Conservation (phyloP, 2,329 filamentous ascomycete species). For the Cytospora chrysosperma region DNA sequence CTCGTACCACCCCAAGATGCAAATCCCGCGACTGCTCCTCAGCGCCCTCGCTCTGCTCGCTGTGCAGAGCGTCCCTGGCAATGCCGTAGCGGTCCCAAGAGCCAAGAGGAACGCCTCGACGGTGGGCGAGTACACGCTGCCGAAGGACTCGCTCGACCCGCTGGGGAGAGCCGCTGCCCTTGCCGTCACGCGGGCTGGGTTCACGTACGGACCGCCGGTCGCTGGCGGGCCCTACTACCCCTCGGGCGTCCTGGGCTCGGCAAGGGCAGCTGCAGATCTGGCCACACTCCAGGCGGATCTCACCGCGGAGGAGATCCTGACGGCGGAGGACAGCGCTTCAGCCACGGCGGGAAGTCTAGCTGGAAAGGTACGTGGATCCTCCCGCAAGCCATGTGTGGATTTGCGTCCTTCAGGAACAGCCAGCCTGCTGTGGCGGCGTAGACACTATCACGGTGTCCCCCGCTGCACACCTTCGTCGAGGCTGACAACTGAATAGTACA, state of each 20-base stretch:
- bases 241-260: conserved; percentile 16
- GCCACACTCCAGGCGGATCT: conserved; percentile 14
- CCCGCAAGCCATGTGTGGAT: background rate
- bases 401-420: background rate
- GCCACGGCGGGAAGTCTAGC: background rate
- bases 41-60: background rate
- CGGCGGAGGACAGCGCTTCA: background rate
- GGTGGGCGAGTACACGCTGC: conserved; percentile 7
- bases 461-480: background rate
- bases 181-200: conserved; percentile 5
- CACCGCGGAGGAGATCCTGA: conserved; percentile 4
- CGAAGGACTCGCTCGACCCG: background rate
- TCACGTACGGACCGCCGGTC: conserved; percentile 20
- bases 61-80: conserved; percentile 5
- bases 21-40: background rate
- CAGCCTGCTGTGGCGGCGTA: no score
- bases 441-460: background rate
- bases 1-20: conserved; percentile 6
- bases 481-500: conserved; percentile 26
- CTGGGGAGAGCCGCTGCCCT: conserved; percentile 1
- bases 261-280: conserved; percentile 21
- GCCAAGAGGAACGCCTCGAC: conserved; percentile 6
- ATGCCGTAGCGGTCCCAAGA: background rate
- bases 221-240: conserved; percentile 26
- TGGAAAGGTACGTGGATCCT: conserved; percentile 12